Conservation (phyloP, 441 rosid genomes). For the Adansonia grandidieri region DNA sequence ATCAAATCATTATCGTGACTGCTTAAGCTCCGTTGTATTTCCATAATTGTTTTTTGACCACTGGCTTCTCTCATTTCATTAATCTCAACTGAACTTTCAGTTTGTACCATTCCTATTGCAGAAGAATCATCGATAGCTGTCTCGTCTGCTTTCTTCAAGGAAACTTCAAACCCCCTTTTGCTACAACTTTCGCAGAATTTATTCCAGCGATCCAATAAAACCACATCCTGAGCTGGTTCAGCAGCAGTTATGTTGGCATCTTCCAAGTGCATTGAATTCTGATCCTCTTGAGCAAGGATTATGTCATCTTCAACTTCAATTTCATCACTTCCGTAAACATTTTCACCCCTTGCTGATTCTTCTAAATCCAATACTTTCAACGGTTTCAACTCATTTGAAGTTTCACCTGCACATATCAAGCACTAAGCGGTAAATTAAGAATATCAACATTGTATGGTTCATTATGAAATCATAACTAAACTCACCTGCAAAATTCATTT, state of each 20-base stretch:
- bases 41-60: slow-evolving; percentile 1
- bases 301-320: slow-evolving; percentile 12
- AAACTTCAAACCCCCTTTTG: background rate
- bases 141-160: slow-evolving; percentile 17
- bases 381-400: slow-evolving; percentile 18
- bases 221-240: background rate
- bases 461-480: slow-evolving; percentile 6
- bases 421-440: background rate
- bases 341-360: background rate
- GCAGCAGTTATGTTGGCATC: background rate
- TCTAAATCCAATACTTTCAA: slow-evolving; percentile 1
- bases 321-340: background rate
- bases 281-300: background rate
- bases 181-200: background rate
- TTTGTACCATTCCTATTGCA: slow-evolving; percentile 10
- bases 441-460: background rate
- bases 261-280: slow-evolving; percentile 19
- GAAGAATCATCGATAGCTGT: background rate
- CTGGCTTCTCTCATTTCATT: slow-evolving; percentile 15
- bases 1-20: background rate
- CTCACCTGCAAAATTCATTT: slow-evolving; percentile 1
- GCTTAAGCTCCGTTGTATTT: slow-evolving; percentile 7
- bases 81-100: slow-evolving; percentile 15
- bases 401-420: slow-evolving; percentile 24
- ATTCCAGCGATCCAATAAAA: background rate